Conservation (phyloP, 202 grass and related monocot species). For the Elaeis oleifera region DNA sequence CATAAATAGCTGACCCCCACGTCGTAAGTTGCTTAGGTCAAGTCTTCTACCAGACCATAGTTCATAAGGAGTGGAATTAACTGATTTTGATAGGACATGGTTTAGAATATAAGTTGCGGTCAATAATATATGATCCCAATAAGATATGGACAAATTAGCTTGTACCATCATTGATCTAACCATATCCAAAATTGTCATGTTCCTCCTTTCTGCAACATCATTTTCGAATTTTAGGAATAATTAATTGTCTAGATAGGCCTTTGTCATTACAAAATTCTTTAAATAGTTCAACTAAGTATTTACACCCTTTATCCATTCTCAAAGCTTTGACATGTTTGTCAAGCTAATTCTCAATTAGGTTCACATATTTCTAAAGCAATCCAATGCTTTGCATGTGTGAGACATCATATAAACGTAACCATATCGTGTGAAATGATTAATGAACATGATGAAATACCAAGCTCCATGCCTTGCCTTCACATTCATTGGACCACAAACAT, state of each 20-base stretch:
- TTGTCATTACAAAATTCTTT: no score
- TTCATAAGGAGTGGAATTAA: background rate
- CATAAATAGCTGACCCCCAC: background rate
- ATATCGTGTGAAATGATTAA: background rate
- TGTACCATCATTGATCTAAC: no score
- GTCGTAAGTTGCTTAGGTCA: background rate
- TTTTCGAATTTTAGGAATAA: no score
- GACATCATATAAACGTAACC: background rate
- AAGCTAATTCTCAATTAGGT: background rate
- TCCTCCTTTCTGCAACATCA: no score
- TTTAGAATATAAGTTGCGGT: no score
- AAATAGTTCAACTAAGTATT: background rate
- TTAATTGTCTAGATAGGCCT: no score
- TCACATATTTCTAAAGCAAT: background rate
- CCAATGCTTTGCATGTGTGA: background rate
- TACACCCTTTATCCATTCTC: background rate
- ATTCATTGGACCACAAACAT: no score
- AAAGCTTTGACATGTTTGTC: background rate
- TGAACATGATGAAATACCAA: background rate
- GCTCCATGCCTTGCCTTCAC: background rate
- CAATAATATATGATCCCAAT: no score
- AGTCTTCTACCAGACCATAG: background rate
- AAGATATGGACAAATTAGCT: no score
- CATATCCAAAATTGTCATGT: no score
- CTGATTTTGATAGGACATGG: background rate